A percentile compares a stretch with the other conserved stretches of the same genome.
phyloP scores from a whole-genome alignment of 73 alveolate genomes.

The Effrenium voratum region DNA sequence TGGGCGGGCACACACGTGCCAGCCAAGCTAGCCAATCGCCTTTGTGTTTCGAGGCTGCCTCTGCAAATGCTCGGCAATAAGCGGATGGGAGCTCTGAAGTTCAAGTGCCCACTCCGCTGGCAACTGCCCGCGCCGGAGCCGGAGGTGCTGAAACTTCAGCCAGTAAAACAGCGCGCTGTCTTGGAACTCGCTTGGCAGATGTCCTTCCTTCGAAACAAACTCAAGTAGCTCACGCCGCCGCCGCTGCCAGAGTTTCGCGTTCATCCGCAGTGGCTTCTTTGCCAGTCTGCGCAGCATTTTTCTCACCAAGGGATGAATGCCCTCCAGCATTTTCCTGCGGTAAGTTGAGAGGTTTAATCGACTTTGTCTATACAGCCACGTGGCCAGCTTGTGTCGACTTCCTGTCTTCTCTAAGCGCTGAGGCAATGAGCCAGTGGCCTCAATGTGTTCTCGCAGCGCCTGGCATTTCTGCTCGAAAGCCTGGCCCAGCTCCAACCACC shows the following conservation, averaged over 20 bases:
- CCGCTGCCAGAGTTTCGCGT: neutral
- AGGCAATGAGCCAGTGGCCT: neutral
- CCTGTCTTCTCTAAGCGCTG: neutral
- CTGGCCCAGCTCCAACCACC: neutral
- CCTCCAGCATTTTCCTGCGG: neutral
- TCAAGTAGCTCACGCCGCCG: no score
- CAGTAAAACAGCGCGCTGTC: neutral
- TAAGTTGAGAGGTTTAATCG: neutral
- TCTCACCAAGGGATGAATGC: neutral
- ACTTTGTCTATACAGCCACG: neutral
- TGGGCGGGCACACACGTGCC: no score
- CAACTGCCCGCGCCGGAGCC: neutral
- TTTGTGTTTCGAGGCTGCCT: no score
- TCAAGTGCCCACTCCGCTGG: neutral
- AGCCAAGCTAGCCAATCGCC: no score
- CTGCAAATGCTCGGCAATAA: neutral
- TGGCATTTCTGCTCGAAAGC: neutral
- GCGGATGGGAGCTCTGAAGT: neutral
- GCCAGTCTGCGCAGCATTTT: neutral
- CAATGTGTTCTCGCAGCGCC: neutral
- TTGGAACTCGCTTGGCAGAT: neutral
- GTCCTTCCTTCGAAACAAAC: no score
- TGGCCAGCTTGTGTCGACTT: neutral
- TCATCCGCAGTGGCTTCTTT: neutral
- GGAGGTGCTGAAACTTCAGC: neutral